phyloP scores from a whole-genome alignment of 2,329 filamentous ascomycete genomes.

The Coniochaeta sp. region DNA sequence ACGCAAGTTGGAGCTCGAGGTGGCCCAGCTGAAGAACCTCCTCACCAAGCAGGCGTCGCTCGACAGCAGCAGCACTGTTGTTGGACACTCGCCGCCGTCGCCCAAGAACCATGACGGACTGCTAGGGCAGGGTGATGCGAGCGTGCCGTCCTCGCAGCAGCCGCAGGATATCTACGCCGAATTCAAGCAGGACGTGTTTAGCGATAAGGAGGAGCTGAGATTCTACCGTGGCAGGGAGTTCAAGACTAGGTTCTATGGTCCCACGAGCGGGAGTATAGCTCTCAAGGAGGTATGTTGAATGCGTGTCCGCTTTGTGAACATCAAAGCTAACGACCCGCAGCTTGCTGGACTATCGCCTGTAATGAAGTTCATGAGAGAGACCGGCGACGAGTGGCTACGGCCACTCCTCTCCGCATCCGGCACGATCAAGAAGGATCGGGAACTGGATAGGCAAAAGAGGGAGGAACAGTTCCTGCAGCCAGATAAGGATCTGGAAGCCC shows the following conservation, averaged over 20 bases:
- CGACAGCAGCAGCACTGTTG: slow-evolving; percentile 47
- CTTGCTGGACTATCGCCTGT: slow-evolving; percentile 51
- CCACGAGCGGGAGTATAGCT: slow-evolving; percentile 54
- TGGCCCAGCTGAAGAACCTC: slow-evolving; percentile 47
- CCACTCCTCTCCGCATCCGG: slow-evolving; percentile 38
- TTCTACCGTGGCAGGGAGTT: slow-evolving; percentile 54
- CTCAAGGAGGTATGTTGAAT: slow-evolving; percentile 52
- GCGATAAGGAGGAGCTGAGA: slow-evolving; percentile 45
- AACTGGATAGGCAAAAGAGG: slow-evolving; percentile 44
- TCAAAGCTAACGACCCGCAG: slow-evolving; percentile 12
- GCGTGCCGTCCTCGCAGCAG: slow-evolving; percentile 22
- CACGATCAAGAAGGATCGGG: slow-evolving; percentile 45
- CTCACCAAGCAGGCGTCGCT: slow-evolving; percentile 39
- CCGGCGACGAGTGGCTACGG: slow-evolving; percentile 53
- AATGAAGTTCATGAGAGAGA: slow-evolving; percentile 45
- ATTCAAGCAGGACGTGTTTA: slow-evolving; percentile 21
- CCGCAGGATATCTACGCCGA: slow-evolving; percentile 1
- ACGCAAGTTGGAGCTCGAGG: slow-evolving; percentile 51
- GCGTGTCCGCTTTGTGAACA: too few relatives aligned
- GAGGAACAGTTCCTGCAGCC: slow-evolving; percentile 40
- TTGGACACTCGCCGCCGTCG: slow-evolving; percentile 18
- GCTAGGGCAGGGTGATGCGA: slow-evolving; percentile 9
- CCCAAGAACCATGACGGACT: slow-evolving; percentile 8
- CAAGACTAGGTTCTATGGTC: slow-evolving; percentile 53
- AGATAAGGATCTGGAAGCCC: slow-evolving; percentile 41